Percentiles rank a stretch among this genome's conserved stretches.
phyloP scores from a whole-genome alignment of 2,329 filamentous ascomycete genomes.

The Aspergillus fumigatiaffinis region DNA sequence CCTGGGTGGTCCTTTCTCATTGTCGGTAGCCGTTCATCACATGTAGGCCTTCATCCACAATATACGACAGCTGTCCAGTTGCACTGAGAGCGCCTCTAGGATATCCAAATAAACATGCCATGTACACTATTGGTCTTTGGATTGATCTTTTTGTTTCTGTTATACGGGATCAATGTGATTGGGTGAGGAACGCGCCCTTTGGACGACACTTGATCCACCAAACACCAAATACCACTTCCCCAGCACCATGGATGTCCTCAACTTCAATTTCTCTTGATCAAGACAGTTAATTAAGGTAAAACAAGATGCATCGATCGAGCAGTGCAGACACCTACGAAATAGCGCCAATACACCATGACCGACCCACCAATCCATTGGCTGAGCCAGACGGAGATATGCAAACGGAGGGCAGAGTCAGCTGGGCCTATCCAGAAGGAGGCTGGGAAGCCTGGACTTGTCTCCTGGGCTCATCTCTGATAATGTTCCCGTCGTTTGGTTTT shows the following conservation, averaged over 20 bases:
- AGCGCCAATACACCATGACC: neutral
- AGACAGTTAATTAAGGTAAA: neutral
- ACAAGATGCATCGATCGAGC: neutral
- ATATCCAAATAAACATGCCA: neutral
- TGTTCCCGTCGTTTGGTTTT: conserved; percentile 44
- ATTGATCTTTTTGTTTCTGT: neutral
- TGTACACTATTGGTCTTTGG: neutral
- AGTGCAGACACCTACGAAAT: neutral
- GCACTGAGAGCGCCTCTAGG: neutral
- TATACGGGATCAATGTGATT: neutral
- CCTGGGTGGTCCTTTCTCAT: neutral
- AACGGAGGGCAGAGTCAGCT: neutral
- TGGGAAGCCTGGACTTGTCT: conserved; percentile 33
- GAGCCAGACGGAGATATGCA: neutral
- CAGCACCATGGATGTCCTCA: neutral
- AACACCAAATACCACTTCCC: neutral
- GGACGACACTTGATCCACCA: neutral
- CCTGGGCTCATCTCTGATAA: conserved; percentile 31
- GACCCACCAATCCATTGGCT: neutral
- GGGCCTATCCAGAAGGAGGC: conserved; percentile 27
- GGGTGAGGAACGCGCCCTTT: neutral
- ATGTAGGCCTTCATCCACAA: neutral
- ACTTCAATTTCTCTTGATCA: neutral
- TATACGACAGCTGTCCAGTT: neutral
- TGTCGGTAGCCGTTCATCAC: neutral